A percentile compares a stretch with the other conserved stretches of the same genome.
Conservation (phyloP, 257 asterid species). For the Ophiorrhiza pumila region DNA sequence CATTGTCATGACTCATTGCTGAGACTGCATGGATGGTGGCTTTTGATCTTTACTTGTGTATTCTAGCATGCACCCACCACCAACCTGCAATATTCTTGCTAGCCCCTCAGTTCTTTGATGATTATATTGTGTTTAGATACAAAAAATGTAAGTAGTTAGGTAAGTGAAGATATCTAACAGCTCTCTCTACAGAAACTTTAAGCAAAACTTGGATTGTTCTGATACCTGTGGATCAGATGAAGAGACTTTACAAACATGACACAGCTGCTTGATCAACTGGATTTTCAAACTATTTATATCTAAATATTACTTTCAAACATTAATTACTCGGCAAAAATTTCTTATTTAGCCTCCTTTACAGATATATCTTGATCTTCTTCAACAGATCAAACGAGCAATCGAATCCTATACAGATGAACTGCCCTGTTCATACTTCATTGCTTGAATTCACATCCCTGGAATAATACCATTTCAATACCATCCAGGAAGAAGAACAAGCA, state of each 20-base stretch:
- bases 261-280: background rate
- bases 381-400: conserved; percentile 23
- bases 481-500: background rate
- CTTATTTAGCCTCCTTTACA: conserved; percentile 38
- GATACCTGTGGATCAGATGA: background rate
- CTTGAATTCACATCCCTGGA: conserved; percentile 20
- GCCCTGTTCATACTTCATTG: conserved; percentile 15
- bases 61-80: conserved; percentile 1
- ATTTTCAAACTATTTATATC: background rate
- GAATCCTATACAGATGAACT: conserved; percentile 25
- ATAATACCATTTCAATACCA: conserved; percentile 16
- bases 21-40: no score
- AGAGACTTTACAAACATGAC: background rate
- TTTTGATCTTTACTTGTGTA: background rate
- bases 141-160: background rate
- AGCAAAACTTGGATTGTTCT: background rate
- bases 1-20: background rate
- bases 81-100: background rate
- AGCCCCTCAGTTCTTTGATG: background rate
- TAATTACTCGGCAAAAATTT: conserved; percentile 26
- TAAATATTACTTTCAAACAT: background rate
- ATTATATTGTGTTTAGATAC: background rate
- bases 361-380: conserved; percentile 20
- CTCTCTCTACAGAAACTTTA: background rate
- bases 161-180: background rate